Percentiles rank a stretch among this genome's conserved stretches.
These are phyloP conservation scores for Xylaria sp. DNA, from an alignment of 2,329 filamentous ascomycete genomes.

Conservation along the genomic window DNA sequence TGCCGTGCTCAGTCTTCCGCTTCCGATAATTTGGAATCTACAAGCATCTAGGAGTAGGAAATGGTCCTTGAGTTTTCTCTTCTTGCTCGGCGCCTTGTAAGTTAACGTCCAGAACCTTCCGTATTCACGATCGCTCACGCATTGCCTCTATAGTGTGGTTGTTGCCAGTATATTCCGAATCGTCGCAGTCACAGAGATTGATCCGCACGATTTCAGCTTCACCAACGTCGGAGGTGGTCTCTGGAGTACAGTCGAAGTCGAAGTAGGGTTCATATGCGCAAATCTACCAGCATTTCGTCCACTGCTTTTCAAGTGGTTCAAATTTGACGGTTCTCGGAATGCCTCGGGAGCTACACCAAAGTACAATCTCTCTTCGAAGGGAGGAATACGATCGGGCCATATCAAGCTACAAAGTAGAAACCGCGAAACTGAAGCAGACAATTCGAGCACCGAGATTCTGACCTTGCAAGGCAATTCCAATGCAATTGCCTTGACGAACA, in stretches of 20 bases:
- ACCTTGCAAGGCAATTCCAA: slow-evolving; percentile 35
- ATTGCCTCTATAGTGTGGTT: slow-evolving; percentile 38
- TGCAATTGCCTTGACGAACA: slow-evolving; percentile 32
- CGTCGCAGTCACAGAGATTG: slow-evolving; percentile 43
- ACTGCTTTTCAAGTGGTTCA: slow-evolving; percentile 43
- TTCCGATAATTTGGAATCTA: slow-evolving; percentile 48
- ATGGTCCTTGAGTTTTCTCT: slow-evolving; percentile 48
- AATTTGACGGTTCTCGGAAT: slow-evolving; percentile 33
- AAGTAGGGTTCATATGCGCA: slow-evolving; percentile 47
- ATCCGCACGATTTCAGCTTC: slow-evolving; percentile 44
- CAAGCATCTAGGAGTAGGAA: slow-evolving; percentile 47
- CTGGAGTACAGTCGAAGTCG: slow-evolving; percentile 47
- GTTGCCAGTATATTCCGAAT: slow-evolving; percentile 48
- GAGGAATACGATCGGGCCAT: slow-evolving; percentile 37
- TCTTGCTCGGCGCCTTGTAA: slow-evolving; percentile 49
- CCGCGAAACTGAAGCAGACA: slow-evolving; percentile 38
- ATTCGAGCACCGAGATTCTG: slow-evolving; percentile 44
- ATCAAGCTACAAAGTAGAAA: slow-evolving; percentile 41
- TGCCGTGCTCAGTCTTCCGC: slow-evolving; percentile 46
- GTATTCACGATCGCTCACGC: slow-evolving; percentile 28
- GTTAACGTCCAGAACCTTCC: slow-evolving; percentile 22
- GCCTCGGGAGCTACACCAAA: slow-evolving; percentile 38
- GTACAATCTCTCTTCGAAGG: slow-evolving; percentile 43
- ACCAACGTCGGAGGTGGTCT: slow-evolving; percentile 45
- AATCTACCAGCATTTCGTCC: slow-evolving; percentile 45